A percentile compares a stretch with the other conserved stretches of the same genome.
phyloP scores from a whole-genome alignment of 1,284 basidiomycete genomes.

The Farysia itapuensis region DNA sequence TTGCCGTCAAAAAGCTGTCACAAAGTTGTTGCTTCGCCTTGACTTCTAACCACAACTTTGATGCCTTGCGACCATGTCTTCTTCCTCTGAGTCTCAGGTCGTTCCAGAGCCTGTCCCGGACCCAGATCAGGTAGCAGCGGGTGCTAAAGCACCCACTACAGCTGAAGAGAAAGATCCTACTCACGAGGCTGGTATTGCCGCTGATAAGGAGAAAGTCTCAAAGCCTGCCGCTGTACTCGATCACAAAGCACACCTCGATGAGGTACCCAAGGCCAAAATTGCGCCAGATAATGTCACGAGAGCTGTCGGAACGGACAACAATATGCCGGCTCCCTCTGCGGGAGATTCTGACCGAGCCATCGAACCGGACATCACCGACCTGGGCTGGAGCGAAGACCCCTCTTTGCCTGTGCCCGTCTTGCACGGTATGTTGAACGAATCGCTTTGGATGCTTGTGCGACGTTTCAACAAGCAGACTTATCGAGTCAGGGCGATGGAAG shows the following conservation, averaged over 20 bases:
- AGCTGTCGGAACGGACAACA: slow-evolving; percentile 11
- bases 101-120: slow-evolving; percentile 14
- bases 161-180: slow-evolving; percentile 5
- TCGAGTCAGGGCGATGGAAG: slow-evolving; percentile 60
- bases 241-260: slow-evolving; percentile 28
- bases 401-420: slow-evolving; percentile 45
- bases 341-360: slow-evolving; percentile 37
- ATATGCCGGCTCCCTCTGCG: slow-evolving; percentile 23
- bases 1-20: too few relatives aligned
- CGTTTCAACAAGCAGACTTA: slow-evolving; percentile 64
- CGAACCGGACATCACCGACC: slow-evolving; percentile 44
- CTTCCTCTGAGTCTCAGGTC: background rate
- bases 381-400: slow-evolving; percentile 51
- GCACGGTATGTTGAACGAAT: slow-evolving; percentile 61
- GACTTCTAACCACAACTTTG: too few relatives aligned
- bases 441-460: slow-evolving; percentile 62
- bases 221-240: slow-evolving; percentile 20
- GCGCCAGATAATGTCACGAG: slow-evolving; percentile 22
- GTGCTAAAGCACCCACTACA: slow-evolving; percentile 2
- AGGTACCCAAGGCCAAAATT: slow-evolving; percentile 28
- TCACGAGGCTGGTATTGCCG: slow-evolving; percentile 15
- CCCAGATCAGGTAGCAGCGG: slow-evolving; percentile 31
- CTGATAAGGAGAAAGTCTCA: slow-evolving; percentile 9
- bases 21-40: too few relatives aligned
- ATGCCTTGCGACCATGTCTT: too few relatives aligned